A percentile compares a stretch with the other conserved stretches of the same genome.
These are phyloP conservation scores for Solanum commersonii DNA, from an alignment of 257 asterid species.

Conservation along the genomic window DNA sequence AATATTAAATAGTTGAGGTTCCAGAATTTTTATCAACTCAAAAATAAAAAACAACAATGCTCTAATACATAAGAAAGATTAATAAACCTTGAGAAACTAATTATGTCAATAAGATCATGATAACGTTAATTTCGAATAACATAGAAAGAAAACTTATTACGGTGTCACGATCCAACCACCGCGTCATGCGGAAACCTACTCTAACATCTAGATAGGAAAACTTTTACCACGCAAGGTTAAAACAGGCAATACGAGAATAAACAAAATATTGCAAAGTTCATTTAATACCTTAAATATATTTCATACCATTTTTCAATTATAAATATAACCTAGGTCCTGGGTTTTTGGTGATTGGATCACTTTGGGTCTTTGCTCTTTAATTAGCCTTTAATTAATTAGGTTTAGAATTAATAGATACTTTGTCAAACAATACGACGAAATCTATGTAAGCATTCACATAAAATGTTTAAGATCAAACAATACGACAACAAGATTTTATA, in stretches of 20 bases:
- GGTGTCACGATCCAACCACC: not conserved
- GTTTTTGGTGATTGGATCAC: no score
- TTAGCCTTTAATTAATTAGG: no score
- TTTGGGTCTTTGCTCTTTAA: not conserved
- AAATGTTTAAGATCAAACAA: no score
- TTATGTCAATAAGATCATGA: no score
- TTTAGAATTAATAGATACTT: not conserved
- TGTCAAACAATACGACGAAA: not conserved
- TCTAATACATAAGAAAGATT: not conserved
- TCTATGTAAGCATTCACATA: no score
- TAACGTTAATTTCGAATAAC: not conserved
- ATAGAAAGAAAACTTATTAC: not conserved
- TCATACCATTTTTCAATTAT: no score
- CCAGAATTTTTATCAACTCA: not conserved
- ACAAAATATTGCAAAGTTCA: not conserved
- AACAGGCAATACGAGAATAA: not conserved
- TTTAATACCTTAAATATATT: no score
- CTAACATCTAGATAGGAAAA: not conserved
- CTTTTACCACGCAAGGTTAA: no score
- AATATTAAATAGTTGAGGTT: not conserved
- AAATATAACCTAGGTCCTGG: not conserved
- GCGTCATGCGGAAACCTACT: rapidly evolving
- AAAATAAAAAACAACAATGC: not conserved
- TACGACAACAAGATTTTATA: not conserved
- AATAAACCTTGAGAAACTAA: no score